Evolutionary conservation across 2,329 filamentous ascomycete species (phyloP), one percentile per base, ranked within the genome.

Genomic region (Aspergillus neotritici): DNA sequence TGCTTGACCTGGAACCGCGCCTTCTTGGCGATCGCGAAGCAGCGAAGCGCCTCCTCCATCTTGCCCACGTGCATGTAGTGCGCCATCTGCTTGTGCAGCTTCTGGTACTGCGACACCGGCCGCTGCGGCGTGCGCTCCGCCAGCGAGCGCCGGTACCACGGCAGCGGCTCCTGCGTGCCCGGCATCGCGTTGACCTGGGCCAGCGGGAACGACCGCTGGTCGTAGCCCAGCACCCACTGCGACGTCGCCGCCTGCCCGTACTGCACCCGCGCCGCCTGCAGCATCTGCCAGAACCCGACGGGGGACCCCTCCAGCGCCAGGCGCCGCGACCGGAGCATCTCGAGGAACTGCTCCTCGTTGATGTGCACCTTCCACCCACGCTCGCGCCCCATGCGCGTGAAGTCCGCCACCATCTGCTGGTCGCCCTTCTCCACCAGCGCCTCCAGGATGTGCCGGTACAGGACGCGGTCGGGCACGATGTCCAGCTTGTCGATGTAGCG

Each of bases 401-500:
- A 55, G 11, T 64, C 54, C 3, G 46, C 35, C 25, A 70, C 42
- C 49, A 64, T 62, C 10, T 57, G 52, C 12, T 53, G 34, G 31
- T 61, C 55, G 9, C 67, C 66, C 48, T 65, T 65, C 41, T 69
- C 65, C 29, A 69, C 57, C 32, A 66, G 58, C 4, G 66, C 67
- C 38, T 64, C 63, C 16, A 69, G 34, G 6, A 69, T 66, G 44
- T 69, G 66, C 14, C 62, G 55, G 50, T 67, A 68, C 4, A 69
- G 57, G 14, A 68, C 53, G 14, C 56, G 53, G 46, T 70, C 67
- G 4, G 65, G 66, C 2, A 57, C 46, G n/a, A 70, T 52, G 1
- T 59, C 45, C 43, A 65, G 68, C 14, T 62, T 55, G 14, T 64
- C 56, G 34, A 70, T 58, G 21, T 57, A 63, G 14, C 54, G 51